Conservation (phyloP, 2,329 filamentous ascomycete genomes). For the Trichoderma harzianum region DNA sequence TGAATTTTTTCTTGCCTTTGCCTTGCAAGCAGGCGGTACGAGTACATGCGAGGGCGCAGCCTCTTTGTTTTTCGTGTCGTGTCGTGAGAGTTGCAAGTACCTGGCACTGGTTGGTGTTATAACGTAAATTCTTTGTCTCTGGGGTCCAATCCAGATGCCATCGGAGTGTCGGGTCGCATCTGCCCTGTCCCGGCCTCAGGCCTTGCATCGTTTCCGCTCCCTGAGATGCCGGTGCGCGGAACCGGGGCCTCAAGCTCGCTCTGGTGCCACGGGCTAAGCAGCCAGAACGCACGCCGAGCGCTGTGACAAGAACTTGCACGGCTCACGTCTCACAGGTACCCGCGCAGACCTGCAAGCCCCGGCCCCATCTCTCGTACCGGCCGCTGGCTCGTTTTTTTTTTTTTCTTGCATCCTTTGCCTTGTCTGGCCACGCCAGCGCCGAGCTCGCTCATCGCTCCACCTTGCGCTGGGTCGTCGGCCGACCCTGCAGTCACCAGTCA, state of each 20-base stretch:
- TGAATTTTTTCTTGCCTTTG: background rate
- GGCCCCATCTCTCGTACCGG: constrained; percentile 7
- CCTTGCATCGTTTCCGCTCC: background rate
- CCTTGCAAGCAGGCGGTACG: background rate
- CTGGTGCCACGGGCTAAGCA: constrained; percentile 7
- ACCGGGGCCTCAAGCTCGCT: background rate
- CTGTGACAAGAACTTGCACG: background rate
- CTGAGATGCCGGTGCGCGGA: background rate
- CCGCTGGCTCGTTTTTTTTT: background rate
- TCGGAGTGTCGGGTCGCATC: background rate
- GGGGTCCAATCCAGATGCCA: background rate
- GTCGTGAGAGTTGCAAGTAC: background rate
- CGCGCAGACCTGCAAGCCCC: background rate
- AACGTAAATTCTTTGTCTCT: background rate
- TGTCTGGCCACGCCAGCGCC: constrained; percentile 11
- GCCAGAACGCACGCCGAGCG: background rate
- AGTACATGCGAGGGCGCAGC: constrained; percentile 13
- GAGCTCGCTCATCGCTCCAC: constrained; percentile 18
- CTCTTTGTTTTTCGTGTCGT: background rate
- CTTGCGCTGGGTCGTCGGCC: constrained; percentile 9
- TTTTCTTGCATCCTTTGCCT: constrained; percentile 4
- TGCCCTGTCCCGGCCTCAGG: background rate
- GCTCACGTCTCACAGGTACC: constrained; percentile 16
- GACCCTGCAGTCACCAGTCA: constrained; percentile 15
- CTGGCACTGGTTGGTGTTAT: background rate